A percentile compares a stretch with the other conserved stretches of the same genome.
Conservation (phyloP, 2,329 filamentous ascomycete genomes). For the Stemphylium beticola region DNA sequence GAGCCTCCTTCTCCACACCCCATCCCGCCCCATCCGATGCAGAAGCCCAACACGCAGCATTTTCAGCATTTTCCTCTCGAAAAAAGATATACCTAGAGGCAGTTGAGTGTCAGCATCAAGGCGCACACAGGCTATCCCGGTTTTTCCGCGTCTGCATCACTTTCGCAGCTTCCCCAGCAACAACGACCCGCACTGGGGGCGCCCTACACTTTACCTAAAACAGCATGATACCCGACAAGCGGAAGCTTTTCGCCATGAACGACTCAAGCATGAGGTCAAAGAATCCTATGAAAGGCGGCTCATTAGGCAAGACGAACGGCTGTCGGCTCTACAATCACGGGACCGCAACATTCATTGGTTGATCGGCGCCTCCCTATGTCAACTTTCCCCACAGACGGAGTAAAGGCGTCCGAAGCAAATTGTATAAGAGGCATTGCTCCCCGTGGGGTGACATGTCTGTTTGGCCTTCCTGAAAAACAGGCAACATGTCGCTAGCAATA, state of each 20-base stretch:
- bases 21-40: background rate
- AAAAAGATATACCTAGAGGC: background rate
- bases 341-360: conserved; percentile 14
- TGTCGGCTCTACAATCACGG: conserved; percentile 8
- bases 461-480: conserved; percentile 5
- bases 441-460: conserved; percentile 14
- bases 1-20: conserved; percentile 13
- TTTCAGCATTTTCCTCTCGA: background rate
- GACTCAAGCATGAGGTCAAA: conserved; percentile 2
- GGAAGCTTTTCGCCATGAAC: background rate
- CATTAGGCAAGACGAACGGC: conserved; percentile 10
- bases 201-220: conserved; percentile 4
- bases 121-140: too few species aligned
- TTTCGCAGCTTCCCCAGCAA: background rate
- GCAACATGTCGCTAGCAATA: background rate
- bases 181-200: background rate
- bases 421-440: conserved; percentile 16
- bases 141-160: background rate
- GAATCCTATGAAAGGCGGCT: conserved; percentile 1
- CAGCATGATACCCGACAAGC: conserved; percentile 11
- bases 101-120: too few species aligned
- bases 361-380: conserved; percentile 7
- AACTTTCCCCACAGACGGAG: conserved; percentile 18
- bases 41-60: background rate
- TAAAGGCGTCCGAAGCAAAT: conserved; percentile 14